Evolutionary conservation across 768 basidiomycete genomes (phyloP).

Genomic region (Trametes sanguinea): DNA sequence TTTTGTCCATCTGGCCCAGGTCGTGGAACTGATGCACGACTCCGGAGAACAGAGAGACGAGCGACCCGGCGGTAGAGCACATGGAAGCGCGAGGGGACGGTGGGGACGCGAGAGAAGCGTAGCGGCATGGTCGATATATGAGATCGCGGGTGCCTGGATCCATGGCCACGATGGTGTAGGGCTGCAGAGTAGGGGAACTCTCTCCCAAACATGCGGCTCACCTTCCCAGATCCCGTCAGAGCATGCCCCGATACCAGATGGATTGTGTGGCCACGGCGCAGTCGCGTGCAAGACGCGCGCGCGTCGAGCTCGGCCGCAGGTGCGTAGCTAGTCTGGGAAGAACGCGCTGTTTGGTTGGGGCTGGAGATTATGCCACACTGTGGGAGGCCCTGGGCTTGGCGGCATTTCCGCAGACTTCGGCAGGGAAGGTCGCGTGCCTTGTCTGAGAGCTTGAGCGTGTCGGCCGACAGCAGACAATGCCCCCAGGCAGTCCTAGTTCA

Average conservation of each 20-base stretch:
- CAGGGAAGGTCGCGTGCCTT: background rate
- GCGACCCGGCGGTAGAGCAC: background rate
- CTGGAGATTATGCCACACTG: background rate
- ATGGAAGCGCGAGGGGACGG: background rate
- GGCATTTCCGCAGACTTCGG: background rate
- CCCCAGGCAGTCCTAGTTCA: background rate
- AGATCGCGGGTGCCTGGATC: constrained; percentile 17
- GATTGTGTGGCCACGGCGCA: background rate
- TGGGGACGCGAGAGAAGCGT: background rate
- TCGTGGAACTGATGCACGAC: background rate
- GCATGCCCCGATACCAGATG: background rate
- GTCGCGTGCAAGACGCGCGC: background rate
- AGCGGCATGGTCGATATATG: constrained; percentile 1
- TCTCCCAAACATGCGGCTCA: background rate
- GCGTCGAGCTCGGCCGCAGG: background rate
- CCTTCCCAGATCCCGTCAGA: background rate
- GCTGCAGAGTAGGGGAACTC: constrained; percentile 1
- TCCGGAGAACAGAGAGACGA: background rate
- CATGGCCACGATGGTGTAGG: background rate
- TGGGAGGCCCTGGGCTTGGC: background rate
- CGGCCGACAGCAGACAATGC: background rate
- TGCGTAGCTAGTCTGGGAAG: background rate
- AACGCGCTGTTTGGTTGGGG: background rate
- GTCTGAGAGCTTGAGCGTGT: background rate
- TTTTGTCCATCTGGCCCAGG: background rate